phyloP scores from a whole-genome alignment of 176 grass and related monocot species.

The Rhynchospora breviuscula region DNA sequence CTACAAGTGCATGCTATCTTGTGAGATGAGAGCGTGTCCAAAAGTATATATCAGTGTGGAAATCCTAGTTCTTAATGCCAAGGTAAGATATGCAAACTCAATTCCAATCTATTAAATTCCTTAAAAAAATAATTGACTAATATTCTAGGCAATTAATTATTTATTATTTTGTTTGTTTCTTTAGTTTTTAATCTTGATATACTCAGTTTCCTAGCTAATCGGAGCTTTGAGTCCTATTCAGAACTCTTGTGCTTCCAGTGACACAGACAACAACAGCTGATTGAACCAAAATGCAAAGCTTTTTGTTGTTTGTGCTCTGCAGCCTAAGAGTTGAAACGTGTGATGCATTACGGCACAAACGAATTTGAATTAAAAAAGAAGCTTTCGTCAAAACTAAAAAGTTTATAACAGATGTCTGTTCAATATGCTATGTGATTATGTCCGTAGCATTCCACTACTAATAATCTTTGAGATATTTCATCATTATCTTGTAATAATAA shows the following conservation, averaged over 20 bases:
- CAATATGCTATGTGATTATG: background rate
- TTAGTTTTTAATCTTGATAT: background rate
- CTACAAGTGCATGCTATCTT: background rate
- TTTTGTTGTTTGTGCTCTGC: background rate
- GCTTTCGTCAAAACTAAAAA: background rate
- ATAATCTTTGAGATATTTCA: background rate
- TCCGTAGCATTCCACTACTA: background rate
- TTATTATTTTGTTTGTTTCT: background rate
- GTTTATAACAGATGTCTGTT: background rate
- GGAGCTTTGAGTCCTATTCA: background rate
- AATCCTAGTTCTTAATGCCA: background rate
- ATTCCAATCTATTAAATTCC: background rate
- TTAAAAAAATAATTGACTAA: background rate
- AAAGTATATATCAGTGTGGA: background rate
- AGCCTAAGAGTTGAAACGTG: background rate
- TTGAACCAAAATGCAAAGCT: background rate
- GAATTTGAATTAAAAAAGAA: too few relatives aligned
- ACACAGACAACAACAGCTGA: slow-evolving; percentile 6
- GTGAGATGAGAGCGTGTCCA: background rate
- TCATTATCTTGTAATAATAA: background rate
- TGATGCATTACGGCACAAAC: background rate
- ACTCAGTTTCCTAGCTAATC: background rate
- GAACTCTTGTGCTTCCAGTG: background rate
- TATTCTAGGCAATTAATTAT: background rate
- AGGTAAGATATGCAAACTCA: background rate